phyloP scores from a whole-genome alignment of 768 basidiomycete species.

The Tulasnella sp. region DNA sequence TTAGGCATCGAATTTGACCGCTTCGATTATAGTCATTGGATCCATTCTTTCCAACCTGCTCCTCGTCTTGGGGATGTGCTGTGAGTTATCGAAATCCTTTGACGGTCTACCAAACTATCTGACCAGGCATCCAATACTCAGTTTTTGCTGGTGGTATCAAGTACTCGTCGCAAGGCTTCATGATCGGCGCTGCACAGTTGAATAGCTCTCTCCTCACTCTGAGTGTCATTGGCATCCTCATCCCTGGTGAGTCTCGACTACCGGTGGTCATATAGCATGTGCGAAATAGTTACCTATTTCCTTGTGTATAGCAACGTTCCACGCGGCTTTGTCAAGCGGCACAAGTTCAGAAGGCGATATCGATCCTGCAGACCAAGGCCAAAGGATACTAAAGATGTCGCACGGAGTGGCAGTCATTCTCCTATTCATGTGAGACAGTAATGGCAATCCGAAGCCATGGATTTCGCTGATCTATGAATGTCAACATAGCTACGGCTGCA shows the following conservation, averaged over 20 bases:
- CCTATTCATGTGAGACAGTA: slow-evolving; percentile 39
- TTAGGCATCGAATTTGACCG: not conserved
- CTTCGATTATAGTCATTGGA: slow-evolving; percentile 50
- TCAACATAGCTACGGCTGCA: slow-evolving; percentile 52
- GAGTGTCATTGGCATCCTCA: slow-evolving; percentile 66
- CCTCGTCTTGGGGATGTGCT: slow-evolving; percentile 81
- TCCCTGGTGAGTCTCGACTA: slow-evolving; percentile 35
- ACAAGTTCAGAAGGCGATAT: slow-evolving; percentile 19
- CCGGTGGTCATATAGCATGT: not conserved
- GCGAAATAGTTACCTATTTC: no score
- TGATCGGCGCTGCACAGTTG: slow-evolving; percentile 58
- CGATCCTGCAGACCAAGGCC: slow-evolving; percentile 29
- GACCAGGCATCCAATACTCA: not conserved
- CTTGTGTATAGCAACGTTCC: slow-evolving; percentile 54
- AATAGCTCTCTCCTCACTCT: slow-evolving; percentile 67
- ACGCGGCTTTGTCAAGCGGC: slow-evolving; percentile 37
- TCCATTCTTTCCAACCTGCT: slow-evolving; percentile 64
- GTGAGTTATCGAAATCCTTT: no score
- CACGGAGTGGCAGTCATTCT: slow-evolving; percentile 73
- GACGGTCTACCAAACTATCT: no score
- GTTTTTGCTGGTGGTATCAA: slow-evolving; percentile 70
- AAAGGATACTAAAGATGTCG: slow-evolving; percentile 56
- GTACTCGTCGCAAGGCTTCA: slow-evolving; percentile 72
- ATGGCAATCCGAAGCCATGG: not conserved
- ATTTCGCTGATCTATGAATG: not conserved